Base-by-base conservation (phyloP, 2,329 filamentous ascomycete genomes). In the Hypoxylon sp. region DNA sequence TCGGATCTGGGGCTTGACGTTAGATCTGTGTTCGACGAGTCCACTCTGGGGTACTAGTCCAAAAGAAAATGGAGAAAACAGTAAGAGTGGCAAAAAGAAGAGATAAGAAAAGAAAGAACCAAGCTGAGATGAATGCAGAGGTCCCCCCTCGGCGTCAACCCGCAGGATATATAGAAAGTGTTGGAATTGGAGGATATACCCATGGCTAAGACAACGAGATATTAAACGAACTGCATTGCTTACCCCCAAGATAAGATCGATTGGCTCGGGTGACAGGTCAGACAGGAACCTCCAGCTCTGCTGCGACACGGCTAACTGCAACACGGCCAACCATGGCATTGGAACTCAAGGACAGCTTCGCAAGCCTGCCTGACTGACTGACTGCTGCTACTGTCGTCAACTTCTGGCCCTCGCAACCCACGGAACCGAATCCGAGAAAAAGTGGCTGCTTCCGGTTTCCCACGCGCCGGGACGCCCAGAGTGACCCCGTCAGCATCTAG, bases 401-500 rank as follows among this genome's bases (percentile, higher is more conserved):
- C 31, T 7, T 35, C 31, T 18, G 8, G 31, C 15, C 23, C 20
- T 27, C n/a, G 40, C 3, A 6, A 2, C 3, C 5, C 13, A 15
- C 18, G 38, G 21, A 31, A 38, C 24, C 45, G 45, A 55, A 56
- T 49, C 33, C 52, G 21, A 47, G 24, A 42, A 45, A 31, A 27
- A 54, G 29, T 31, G 38, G 42, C 33, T 38, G 35, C 40, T 58
- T 24, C 43, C 18, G 27, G 33, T 46, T 35, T 48, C 40, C n/a
- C 33, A 57, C 54, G 51, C 35, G 51, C 46, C 37, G 29, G 45
- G 42, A 29, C 38, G 31, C 21, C 27, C 54, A 48, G 42, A 56
- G 48, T 54, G n/a, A 24, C 54, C 60, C 35, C 23, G 47, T 50
- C 29, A 47, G 31, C 40, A 37, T 27, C 50, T 33, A 43, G 52